Evolutionary conservation across 345 rosid genomes (phyloP), one percentile per base, ranked within the genome.

Genomic region (Sapria himalayana): DNA sequence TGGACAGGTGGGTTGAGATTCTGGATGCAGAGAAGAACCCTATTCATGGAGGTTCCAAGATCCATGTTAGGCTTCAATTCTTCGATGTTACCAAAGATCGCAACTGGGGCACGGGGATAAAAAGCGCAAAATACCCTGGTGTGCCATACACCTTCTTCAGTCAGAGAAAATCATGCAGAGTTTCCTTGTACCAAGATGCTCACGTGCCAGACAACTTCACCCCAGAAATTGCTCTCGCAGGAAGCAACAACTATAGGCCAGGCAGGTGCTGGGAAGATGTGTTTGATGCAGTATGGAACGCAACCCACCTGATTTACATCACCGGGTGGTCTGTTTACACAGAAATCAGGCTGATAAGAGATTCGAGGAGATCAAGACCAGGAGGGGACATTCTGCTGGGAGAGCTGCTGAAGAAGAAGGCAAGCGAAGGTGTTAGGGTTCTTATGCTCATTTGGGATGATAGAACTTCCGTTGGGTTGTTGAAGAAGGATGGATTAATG

Each of bases 261-360:
- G 74, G 61, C 45, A 67, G 98, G 42, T 82, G 98, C 19, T 89
- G 98, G 98, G 98, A 89, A 63, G 94, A 89, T 56, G 33, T 89
- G 21, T 89, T 82, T 19, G 98, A 89, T 55, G 81, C 94, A 4
- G 74, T 89, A 29, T 72, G 66, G 40, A 65, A 89, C 29, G 98
- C 98, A 0, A 82, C 60, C 50, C 93, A 89, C 57, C 43, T 89
- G 47, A 79, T 89, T 55, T 89, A 76, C 64, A 82, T 89, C 21
- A 89, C 98, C 36, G 98, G 94, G 33, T 89, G 98, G 94, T 89
- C 98, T 33, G 98, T 89, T 47, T 89, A 82, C 58, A 69, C 93
- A 36, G 98, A 82, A 62, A 89, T 89, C 39, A 13, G 65, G 41
- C 49, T 89, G 63, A 54, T 89, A 42, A 82, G 95, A 45, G 98